These are phyloP conservation scores for Hymenoscyphus scutula DNA, from an alignment of 2,329 filamentous ascomycete species.

Conservation along the genomic window DNA sequence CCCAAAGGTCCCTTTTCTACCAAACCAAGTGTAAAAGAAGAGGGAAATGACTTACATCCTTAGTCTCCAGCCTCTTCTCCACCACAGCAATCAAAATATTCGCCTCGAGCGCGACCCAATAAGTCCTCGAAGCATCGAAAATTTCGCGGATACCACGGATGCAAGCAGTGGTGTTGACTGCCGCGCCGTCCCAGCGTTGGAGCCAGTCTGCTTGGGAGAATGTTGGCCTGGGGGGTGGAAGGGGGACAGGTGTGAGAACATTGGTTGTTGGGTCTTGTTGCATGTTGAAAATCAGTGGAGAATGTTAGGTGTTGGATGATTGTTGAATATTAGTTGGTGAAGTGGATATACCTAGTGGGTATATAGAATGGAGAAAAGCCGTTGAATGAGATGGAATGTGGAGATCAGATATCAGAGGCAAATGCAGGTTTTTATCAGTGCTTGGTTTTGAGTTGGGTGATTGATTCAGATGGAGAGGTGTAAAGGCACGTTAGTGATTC, in stretches of 20 bases:
- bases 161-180: background rate
- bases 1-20: background rate
- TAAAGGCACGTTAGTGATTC: no score
- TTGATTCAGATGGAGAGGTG: no score
- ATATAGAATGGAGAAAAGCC: background rate
- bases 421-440: no score
- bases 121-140: background rate
- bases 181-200: background rate
- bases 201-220: background rate
- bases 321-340: background rate
- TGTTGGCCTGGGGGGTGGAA: background rate
- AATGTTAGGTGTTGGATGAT: background rate
- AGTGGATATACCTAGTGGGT: background rate
- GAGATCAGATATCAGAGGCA: no score
- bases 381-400: no score
- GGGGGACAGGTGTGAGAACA: background rate
- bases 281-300: no score
- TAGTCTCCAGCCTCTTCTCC: background rate
- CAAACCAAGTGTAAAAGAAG: background rate
- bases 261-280: background rate
- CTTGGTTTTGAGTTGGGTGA: no score
- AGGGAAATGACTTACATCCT: background rate
- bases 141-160: background rate
- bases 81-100: background rate
- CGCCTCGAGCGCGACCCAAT: background rate